These are phyloP conservation scores for Pisolithus albus DNA, from an alignment of 768 basidiomycete species.

Conservation along the genomic window DNA sequence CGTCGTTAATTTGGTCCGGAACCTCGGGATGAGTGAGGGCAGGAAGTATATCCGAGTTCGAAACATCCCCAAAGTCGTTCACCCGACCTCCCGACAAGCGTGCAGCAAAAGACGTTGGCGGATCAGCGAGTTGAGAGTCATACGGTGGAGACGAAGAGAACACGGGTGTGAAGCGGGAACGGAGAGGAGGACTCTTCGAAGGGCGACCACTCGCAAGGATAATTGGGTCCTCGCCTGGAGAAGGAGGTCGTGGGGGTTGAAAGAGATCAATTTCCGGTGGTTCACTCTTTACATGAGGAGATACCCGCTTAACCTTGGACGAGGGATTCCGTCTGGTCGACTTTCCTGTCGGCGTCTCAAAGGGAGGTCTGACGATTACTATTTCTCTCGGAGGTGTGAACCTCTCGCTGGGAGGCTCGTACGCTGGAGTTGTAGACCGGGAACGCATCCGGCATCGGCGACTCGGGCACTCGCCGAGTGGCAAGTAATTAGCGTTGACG, in stretches of 20 bases:
- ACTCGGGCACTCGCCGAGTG: slow-evolving; percentile 24
- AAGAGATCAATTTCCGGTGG: slow-evolving; percentile 56
- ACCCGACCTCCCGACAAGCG: slow-evolving; percentile 13
- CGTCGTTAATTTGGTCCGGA: slow-evolving; percentile 1
- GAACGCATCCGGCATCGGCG: slow-evolving; percentile 23
- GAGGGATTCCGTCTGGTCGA: slow-evolving; percentile 32
- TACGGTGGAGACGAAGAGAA: slow-evolving; percentile 29
- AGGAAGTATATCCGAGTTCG: slow-evolving; percentile 11
- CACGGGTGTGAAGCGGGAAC: slow-evolving; percentile 32
- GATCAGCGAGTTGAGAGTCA: background rate
- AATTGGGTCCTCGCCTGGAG: slow-evolving; percentile 71
- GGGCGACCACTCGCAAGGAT: slow-evolving; percentile 44
- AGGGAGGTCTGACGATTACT: slow-evolving; percentile 34
- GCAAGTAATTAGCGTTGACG: slow-evolving; percentile 44
- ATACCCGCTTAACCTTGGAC: slow-evolving; percentile 16
- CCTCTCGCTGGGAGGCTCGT: slow-evolving; percentile 61
- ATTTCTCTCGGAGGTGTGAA: slow-evolving; percentile 69
- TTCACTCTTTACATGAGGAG: slow-evolving; percentile 48
- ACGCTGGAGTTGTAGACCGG: slow-evolving; percentile 49
- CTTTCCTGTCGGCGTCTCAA: slow-evolving; percentile 23
- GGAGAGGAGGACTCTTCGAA: slow-evolving; percentile 16
- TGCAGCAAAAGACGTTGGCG: slow-evolving; percentile 12
- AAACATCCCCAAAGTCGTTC: background rate
- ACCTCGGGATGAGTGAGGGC: slow-evolving; percentile 8
- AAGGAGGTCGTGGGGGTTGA: slow-evolving; percentile 57